A percentile compares a stretch with the other conserved stretches of the same genome.
phyloP scores from a whole-genome alignment of 75 land plant genomes.

The Larix kaempferi region DNA sequence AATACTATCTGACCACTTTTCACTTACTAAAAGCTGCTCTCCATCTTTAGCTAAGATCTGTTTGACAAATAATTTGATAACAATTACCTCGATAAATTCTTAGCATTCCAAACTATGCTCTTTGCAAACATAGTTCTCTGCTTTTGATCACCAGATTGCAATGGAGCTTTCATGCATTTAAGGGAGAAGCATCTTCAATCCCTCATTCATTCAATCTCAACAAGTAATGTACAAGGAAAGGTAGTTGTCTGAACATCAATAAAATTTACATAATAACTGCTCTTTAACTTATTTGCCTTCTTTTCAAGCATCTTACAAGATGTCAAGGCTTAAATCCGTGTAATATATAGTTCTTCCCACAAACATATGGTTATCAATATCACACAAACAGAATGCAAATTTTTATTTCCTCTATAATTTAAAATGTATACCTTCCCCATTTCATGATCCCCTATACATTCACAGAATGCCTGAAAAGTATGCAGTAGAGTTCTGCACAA shows the following conservation, averaged over 20 bases:
- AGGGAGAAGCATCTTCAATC: too few species aligned
- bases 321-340: neutral
- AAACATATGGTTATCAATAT: too few species aligned
- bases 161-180: too few species aligned
- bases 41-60: conserved; percentile 87
- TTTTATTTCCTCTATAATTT: too few species aligned
- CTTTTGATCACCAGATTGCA: too few species aligned
- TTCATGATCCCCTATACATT: conserved; percentile 92
- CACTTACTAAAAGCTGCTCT: conserved; percentile 60
- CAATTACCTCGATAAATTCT: neutral
- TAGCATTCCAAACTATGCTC: neutral
- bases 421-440: conserved; percentile 73
- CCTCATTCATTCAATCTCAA: too few species aligned
- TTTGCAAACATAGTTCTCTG: neutral
- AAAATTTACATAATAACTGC: neutral
- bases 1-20: conserved; percentile 70
- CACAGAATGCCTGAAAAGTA: conserved; percentile 92
- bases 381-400: too few species aligned
- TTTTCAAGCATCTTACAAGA: neutral
- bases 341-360: neutral
- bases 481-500: conserved; percentile 55
- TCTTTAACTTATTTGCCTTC: neutral
- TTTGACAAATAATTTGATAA: neutral
- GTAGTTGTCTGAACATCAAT: neutral
- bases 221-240: too few species aligned